Evolutionary conservation across 805 yeast genomes (phyloP), one percentile per base, ranked within the genome.

Genomic region (Saccharomycopsis sp.): DNA sequence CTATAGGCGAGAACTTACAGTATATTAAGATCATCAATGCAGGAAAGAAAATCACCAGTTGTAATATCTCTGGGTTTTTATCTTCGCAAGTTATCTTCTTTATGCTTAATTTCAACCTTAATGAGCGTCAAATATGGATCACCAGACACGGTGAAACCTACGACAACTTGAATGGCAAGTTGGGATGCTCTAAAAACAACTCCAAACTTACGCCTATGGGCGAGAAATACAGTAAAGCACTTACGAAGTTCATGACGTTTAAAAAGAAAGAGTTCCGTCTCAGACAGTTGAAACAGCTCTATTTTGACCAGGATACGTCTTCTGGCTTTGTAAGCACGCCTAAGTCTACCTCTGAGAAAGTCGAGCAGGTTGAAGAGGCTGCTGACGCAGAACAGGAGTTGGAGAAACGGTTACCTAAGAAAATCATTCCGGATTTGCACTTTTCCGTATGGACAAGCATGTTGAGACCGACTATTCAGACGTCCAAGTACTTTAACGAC

Each of bases 21-120:
- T 84, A 81, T 61, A 80, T 84, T 44, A 83, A 84, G 66, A 81
- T 84, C 71, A 77, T 84, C 44, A 81, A 84, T 65, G 86, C 85
- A 3, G 98, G 98, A 9, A 79, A 78, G 65, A 80, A 81, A 66
- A 74, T 84, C 19, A 78, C 79, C 38, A 75, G 82, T 44, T 82
- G 74, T 65, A 83, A 84, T 64, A 77, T 83, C 34, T 88, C 89
- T 66, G 88, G 87, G 3, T 94, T 90, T 67, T 74, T 93, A 56
- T 92, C 97, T 0, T 92, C 97, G 1, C 98, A 93, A 68, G 89
- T 97, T 0, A 89, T 92, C 44, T 93, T 89, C 69, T 94, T 90
- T 75, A 74, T 93, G 65, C 76, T 93, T 61, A 90, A 90, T 66
- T 93, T 93, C 80, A 93, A 94, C 69, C 76, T 94, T 44, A 82